Base-by-base conservation (phyloP, 176 grass and related monocot genomes). In the Eleusine coracana region DNA sequence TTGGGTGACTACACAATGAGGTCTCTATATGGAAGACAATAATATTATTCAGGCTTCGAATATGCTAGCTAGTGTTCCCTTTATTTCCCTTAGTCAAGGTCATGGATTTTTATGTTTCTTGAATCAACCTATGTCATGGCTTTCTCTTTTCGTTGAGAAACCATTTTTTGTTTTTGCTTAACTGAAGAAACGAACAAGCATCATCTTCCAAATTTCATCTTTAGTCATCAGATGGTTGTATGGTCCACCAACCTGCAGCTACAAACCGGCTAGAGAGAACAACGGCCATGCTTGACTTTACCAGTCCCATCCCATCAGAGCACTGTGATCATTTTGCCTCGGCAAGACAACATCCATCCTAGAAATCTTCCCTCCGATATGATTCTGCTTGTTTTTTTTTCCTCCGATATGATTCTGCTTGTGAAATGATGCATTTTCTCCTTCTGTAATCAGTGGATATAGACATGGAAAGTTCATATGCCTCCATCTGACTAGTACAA, bases 181-280 rank as follows among this genome's bases (percentile, higher is more conserved):
- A 13, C 46, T 12, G 46, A 49, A 49, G 46, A 49, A 49, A 49
- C 46, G 11, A 49, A 48, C 45, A 48, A 49, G 11, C 11, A 49
- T 12, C 9, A 12, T 49, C 10, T 49, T 49, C 46, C 10, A 49
- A 49, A 49, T 49, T 49, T 52, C 29, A 78, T 78, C 28, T 51
- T 63, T 78, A 63, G 29, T 28, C 77, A 38, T 52, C 11, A 11
- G 44, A 51, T 17, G 25, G 38, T 25, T 14, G 34, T 56, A 68
- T 68, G 73, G 65, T 58, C 51, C 54, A 60, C 15, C 50, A 61
- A n/a, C 16, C 46, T 49, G 9, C 46, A 49, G 46, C 74, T 54
- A 85, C 68, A 86, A 79, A 72, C 68, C 79, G 16, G 75, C 55
- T 51, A 65, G 84, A 86, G 84, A 79, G 67, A 71, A 6, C 68